Conservation (phyloP, 805 yeast species). For the Soucietia sequanensis region DNA sequence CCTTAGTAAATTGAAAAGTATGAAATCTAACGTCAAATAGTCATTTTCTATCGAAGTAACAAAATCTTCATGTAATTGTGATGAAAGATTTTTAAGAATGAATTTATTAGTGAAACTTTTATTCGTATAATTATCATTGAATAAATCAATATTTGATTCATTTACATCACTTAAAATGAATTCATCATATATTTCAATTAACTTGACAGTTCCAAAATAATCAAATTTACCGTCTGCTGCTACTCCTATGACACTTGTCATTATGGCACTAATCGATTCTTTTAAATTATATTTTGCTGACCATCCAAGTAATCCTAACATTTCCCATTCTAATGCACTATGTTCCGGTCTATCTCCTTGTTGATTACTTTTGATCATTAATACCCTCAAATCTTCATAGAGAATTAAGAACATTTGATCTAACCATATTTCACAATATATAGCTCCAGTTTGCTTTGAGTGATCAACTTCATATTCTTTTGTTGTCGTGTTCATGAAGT, state of each 20-base stretch:
- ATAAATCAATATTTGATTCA: conserved; percentile 31
- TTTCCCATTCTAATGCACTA: conserved; percentile 72
- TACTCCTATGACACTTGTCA: conserved; percentile 48
- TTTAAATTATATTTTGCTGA: conserved; percentile 36
- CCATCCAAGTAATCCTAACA: conserved; percentile 59
- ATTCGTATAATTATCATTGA: conserved; percentile 26
- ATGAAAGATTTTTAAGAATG: conserved; percentile 22
- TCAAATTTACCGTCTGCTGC: conserved; percentile 60
- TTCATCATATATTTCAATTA: conserved; percentile 49
- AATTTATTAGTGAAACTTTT: conserved; percentile 31
- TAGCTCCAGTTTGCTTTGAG: conserved; percentile 13
- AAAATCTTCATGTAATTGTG: conserved; percentile 19
- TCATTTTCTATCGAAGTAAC: conserved; percentile 23
- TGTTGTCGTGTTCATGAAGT: not conserved
- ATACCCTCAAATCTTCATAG: conserved; percentile 53
- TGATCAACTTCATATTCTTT: conserved; percentile 18
- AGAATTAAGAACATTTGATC: conserved; percentile 70
- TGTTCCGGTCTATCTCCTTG: not conserved
- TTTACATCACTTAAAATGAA: conserved; percentile 34
- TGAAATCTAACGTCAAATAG: conserved; percentile 30
- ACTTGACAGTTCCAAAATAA: conserved; percentile 51
- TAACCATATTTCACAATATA: conserved; percentile 71
- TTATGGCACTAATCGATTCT: conserved; percentile 35
- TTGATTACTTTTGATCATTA: conserved; percentile 26
- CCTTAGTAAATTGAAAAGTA: conserved; percentile 41